These are phyloP conservation scores for Aspergillus mulundensis DNA, from an alignment of 495 filamentous ascomycete genomes.

Conservation along the genomic window DNA sequence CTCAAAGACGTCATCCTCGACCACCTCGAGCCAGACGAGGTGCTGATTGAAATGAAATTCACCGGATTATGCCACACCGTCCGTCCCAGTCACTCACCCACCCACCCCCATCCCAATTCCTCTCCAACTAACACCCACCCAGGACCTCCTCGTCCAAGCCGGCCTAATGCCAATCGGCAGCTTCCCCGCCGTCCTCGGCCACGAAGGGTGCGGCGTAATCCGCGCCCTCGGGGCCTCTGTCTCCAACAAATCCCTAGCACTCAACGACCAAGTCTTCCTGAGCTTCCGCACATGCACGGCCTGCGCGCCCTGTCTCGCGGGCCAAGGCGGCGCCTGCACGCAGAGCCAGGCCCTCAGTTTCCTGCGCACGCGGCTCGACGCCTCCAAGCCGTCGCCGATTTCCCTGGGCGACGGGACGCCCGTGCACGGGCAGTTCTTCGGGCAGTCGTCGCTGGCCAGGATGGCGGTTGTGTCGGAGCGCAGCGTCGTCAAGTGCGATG, in stretches of 20 bases:
- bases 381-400: constrained; percentile 15
- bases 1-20: constrained; percentile 30
- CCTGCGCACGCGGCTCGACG: constrained; percentile 21
- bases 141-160: constrained; percentile 36
- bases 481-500: constrained; percentile 27
- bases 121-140: background rate
- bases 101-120: too few relatives aligned
- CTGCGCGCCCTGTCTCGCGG: constrained; percentile 25
- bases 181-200: constrained; percentile 44
- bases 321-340: constrained; percentile 26
- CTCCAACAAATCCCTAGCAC: constrained; percentile 31
- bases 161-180: constrained; percentile 29
- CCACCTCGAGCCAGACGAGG: constrained; percentile 23
- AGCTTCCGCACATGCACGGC: constrained; percentile 38
- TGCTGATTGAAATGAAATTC: constrained; percentile 34
- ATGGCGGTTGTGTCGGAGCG: constrained; percentile 32
- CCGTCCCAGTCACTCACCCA: background rate
- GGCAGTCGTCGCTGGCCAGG: constrained; percentile 38
- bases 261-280: constrained; percentile 47
- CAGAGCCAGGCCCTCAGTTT: constrained; percentile 38
- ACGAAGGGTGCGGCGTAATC: constrained; percentile 51
- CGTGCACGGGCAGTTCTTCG: constrained; percentile 40
- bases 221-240: constrained; percentile 39
- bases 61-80: constrained; percentile 35
- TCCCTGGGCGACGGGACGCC: constrained; percentile 22